Evolutionary conservation across 1,284 basidiomycete genomes (phyloP).

Genomic region (Cutaneotrichosporon sp.): DNA sequence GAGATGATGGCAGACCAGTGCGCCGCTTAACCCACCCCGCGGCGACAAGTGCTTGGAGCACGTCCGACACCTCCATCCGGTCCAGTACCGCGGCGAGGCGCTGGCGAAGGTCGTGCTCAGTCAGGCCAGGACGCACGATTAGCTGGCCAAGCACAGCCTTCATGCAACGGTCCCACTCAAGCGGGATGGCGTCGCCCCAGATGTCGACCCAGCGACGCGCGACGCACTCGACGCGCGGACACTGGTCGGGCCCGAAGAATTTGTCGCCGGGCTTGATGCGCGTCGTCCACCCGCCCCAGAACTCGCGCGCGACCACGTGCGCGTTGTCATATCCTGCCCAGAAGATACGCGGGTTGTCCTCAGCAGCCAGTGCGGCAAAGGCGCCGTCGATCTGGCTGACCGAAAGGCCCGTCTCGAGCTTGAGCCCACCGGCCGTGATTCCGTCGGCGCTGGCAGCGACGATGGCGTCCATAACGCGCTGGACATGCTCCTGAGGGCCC

Average conservation of each 20-base stretch:
- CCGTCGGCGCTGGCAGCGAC: conserved; percentile 28
- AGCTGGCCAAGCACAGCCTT: conserved; percentile 67
- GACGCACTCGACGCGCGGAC: neutral
- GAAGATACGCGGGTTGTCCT: conserved; percentile 59
- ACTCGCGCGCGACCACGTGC: conserved; percentile 53
- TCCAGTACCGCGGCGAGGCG: conserved; percentile 68
- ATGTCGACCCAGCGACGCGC: conserved; percentile 65
- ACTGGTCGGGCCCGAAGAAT: neutral
- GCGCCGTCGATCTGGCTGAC: conserved; percentile 19
- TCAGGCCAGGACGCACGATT: conserved; percentile 64
- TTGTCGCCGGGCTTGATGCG: neutral
- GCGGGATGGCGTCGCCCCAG: conserved; percentile 61
- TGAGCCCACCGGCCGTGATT: conserved; percentile 22
- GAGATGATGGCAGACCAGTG: neutral
- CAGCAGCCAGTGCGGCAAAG: conserved; percentile 25
- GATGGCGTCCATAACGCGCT: conserved; percentile 23
- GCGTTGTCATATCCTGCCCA: conserved; percentile 66
- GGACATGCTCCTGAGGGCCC: conserved; percentile 2
- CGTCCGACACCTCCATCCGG: conserved; percentile 68
- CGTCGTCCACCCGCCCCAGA: conserved; percentile 3
- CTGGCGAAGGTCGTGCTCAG: conserved; percentile 66
- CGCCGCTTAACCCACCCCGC: conserved; percentile 20
- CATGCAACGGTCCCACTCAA: conserved; percentile 68
- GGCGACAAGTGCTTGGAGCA: conserved; percentile 60
- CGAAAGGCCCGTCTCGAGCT: conserved; percentile 15